Base-by-base conservation (phyloP, 768 basidiomycete species). In the Pleurotus eryngii region DNA sequence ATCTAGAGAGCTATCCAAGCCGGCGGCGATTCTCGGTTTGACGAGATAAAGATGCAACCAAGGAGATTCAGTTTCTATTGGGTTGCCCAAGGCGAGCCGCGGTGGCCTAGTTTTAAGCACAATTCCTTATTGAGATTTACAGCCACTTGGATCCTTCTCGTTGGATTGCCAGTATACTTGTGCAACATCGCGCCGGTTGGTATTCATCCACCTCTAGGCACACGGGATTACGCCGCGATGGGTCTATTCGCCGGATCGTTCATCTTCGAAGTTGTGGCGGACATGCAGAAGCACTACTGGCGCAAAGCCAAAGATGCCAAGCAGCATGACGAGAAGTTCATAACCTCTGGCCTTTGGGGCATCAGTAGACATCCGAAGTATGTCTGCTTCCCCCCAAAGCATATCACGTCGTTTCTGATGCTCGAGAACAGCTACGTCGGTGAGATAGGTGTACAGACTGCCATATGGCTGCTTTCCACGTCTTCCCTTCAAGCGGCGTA, bases 291-390 rank as follows among this genome's bases (percentile, higher is more conserved):
- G 67, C 68, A 77, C 3, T 67, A 70, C 0, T 90, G 89, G 89
- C 73, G 85, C 40, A 68, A 67, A 27, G 79, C 74, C 1, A 86
- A 84, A 64, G 73, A 86, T 15, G 73, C 73, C 15, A 86, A 87
- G 67, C 69, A 83, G 58, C 89, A 91, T 64, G 78, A 87, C 46
- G 84, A 90, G 60, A 77, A 81, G 63, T 90, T 91, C 65, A 86
- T 90, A 57, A 79, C 79, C 6, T 74, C 72, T 26, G 89, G 89
- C 1, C 68, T 90, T 15, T 93, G 89, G 88, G 72, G 77, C 18
- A 66, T 81, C 46, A 84, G 81, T 61, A 71, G 89, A 22, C 90
- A 90, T 62, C 89, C 89, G 18, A 91, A 90, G 89, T 90, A 66
- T 39, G 76, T 66, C 45, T 46, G 54, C 45, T 40, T 35, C 12